Conservation (phyloP, 495 filamentous ascomycete species). For the Cetradonia linearis region DNA sequence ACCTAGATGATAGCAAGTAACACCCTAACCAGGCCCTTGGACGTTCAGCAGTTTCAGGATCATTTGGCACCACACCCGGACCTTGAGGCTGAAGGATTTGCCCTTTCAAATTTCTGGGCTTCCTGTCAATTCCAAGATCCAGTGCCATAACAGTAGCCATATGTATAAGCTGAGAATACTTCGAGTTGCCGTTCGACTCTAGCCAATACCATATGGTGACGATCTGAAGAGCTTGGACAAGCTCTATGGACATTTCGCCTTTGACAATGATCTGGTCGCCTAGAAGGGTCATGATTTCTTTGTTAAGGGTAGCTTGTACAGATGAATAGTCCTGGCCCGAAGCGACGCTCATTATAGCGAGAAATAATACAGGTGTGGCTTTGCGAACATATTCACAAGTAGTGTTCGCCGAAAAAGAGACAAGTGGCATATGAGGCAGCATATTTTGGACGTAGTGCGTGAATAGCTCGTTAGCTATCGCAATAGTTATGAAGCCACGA, state of each 20-base stretch:
- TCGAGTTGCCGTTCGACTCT: conserved; percentile 73
- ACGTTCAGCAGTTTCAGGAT: conserved; percentile 60
- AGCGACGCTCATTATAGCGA: conserved; percentile 62
- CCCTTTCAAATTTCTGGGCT: conserved; percentile 21
- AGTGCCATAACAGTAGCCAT: conserved; percentile 76
- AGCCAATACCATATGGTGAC: conserved; percentile 72
- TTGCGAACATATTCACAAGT: conserved; percentile 57
- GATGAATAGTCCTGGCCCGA: conserved; percentile 51
- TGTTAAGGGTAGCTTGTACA: conserved; percentile 50
- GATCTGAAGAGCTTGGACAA: conserved; percentile 72
- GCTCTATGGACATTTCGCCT: conserved; percentile 75
- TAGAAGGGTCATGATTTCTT: conserved; percentile 61
- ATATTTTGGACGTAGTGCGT: conserved; percentile 58
- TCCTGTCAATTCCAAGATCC: conserved; percentile 70
- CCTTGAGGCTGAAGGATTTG: conserved; percentile 27
- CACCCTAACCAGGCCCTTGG: conserved; percentile 71
- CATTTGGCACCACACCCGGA: conserved; percentile 38
- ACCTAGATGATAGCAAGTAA: conserved; percentile 62
- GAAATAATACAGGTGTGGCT: conserved; percentile 67
- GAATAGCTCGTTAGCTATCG: conserved; percentile 56
- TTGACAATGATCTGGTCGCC: conserved; percentile 64
- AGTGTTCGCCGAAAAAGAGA: conserved; percentile 60
- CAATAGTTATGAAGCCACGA: conserved; percentile 52
- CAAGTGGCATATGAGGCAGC: conserved; percentile 61
- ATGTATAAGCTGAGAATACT: conserved; percentile 83